phyloP scores from a whole-genome alignment of 306 rosid species.

The Cucurbita moschata region DNA sequence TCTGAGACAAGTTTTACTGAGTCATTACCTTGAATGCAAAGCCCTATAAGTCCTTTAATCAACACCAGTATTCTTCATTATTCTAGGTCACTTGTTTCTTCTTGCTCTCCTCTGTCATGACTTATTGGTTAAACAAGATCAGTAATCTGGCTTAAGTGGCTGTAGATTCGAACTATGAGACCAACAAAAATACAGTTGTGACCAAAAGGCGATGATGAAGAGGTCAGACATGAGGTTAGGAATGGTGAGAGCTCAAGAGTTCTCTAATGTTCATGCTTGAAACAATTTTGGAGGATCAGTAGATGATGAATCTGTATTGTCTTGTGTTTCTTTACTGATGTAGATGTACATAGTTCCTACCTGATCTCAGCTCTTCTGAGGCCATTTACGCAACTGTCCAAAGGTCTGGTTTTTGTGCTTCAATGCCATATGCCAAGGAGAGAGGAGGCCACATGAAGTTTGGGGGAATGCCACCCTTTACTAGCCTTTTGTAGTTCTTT shows the following conservation, averaged over 20 bases:
- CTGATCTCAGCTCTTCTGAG: not conserved
- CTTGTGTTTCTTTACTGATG: not conserved
- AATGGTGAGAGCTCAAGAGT: not conserved
- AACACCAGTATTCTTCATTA: conserved; percentile 10
- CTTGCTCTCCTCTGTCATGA: not conserved
- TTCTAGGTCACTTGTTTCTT: not conserved
- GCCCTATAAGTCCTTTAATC: conserved; percentile 20
- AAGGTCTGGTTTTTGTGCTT: not conserved
- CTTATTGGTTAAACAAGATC: not conserved
- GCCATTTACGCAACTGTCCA: not conserved
- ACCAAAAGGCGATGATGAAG: not conserved
- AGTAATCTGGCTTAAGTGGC: not conserved
- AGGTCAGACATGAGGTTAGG: not conserved
- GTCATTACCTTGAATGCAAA: conserved; percentile 7
- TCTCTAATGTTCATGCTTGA: not conserved
- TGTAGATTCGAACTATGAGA: not conserved
- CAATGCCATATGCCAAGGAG: not conserved
- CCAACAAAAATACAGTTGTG: not conserved
- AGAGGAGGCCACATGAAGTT: not conserved
- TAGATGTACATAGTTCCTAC: not conserved
- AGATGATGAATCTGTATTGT: not conserved
- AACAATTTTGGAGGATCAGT: not conserved
- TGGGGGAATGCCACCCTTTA: not conserved
- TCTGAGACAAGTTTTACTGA: conserved; percentile 8
- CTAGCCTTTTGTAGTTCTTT: not conserved